Percentiles rank a stretch among this genome's conserved stretches.
Evolutionary conservation across 352 stramenopile species (phyloP).

Genomic region (Pythium sp.): DNA sequence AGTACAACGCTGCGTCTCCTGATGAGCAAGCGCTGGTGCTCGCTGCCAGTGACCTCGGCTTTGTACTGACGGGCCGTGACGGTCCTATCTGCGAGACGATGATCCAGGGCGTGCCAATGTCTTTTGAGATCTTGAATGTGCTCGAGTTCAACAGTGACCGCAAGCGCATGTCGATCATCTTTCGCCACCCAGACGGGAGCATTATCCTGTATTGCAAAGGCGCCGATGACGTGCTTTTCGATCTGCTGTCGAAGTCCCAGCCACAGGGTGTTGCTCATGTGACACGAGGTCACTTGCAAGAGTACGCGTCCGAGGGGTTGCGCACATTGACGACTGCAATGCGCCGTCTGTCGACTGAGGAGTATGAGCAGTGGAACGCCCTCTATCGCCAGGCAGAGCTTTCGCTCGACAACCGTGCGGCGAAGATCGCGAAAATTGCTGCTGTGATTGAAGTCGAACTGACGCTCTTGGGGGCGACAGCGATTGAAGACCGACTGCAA

Average conservation of each 20-base stretch:
- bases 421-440: slow-evolving; percentile 73
- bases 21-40: slow-evolving; percentile 82
- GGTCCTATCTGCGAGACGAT: slow-evolving; percentile 62
- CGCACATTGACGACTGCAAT: slow-evolving; percentile 75
- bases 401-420: slow-evolving; percentile 65
- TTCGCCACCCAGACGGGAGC: slow-evolving; percentile 72
- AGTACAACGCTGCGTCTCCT: slow-evolving; percentile 84
- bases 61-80: slow-evolving; percentile 63
- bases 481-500: slow-evolving; percentile 93
- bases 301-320: slow-evolving; percentile 76
- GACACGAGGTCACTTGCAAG: slow-evolving; percentile 78
- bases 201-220: slow-evolving; percentile 85
- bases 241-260: slow-evolving; percentile 60
- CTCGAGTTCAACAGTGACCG: slow-evolving; percentile 98
- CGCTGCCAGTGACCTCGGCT: slow-evolving; percentile 71
- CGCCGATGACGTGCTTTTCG: slow-evolving; percentile 80
- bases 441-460: slow-evolving; percentile 86
- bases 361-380: slow-evolving; percentile 76
- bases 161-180: slow-evolving; percentile 98
- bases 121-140: slow-evolving; percentile 93
- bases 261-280: slow-evolving; percentile 78
- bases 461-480: slow-evolving; percentile 86
- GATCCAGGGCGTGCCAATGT: slow-evolving; percentile 65
- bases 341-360: slow-evolving; percentile 55
- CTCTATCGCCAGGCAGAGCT: slow-evolving; percentile 75